phyloP scores from a whole-genome alignment of 139 green algal species.

The Nannochloris sp. region DNA sequence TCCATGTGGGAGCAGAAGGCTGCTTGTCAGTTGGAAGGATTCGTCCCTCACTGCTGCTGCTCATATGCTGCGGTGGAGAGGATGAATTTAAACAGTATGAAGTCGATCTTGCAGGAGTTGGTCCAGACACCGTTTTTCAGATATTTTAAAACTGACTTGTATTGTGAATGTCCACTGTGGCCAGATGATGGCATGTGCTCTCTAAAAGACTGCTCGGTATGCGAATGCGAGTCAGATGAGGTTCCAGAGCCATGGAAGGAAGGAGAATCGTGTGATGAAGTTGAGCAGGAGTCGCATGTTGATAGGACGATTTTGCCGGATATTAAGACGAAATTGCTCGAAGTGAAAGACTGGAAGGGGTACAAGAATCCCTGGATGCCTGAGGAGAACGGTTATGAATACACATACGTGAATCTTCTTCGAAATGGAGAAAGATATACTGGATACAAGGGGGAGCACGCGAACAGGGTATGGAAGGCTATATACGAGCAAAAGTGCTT shows the following conservation, averaged over 20 bases:
- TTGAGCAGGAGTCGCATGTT: slow-evolving; percentile 34
- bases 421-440: slow-evolving; percentile 93
- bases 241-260: slow-evolving; percentile 62
- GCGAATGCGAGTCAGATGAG: slow-evolving; percentile 73
- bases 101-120: slow-evolving; percentile 51
- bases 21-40: slow-evolving; percentile 9
- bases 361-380: slow-evolving; percentile 92
- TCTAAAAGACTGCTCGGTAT: slow-evolving; percentile 70
- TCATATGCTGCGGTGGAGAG: slow-evolving; percentile 63
- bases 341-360: slow-evolving; percentile 58
- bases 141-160: slow-evolving; percentile 90
- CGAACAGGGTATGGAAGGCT: slow-evolving; percentile 77
- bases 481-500: slow-evolving; percentile 93
- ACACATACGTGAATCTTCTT: slow-evolving; percentile 89
- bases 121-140: slow-evolving; percentile 77
- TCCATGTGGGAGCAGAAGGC: neutral
- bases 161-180: slow-evolving; percentile 92
- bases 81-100: slow-evolving; percentile 48
- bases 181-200: slow-evolving; percentile 90
- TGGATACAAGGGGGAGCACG: slow-evolving; percentile 75
- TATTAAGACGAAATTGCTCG: slow-evolving; percentile 28
- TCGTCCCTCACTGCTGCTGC: slow-evolving; percentile 39
- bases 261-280: slow-evolving; percentile 31
- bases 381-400: slow-evolving; percentile 68
- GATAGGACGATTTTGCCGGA: slow-evolving; percentile 35